Base-by-base conservation (phyloP, 2,329 filamentous ascomycete species). In the Pseudofabraea citricarpa region DNA sequence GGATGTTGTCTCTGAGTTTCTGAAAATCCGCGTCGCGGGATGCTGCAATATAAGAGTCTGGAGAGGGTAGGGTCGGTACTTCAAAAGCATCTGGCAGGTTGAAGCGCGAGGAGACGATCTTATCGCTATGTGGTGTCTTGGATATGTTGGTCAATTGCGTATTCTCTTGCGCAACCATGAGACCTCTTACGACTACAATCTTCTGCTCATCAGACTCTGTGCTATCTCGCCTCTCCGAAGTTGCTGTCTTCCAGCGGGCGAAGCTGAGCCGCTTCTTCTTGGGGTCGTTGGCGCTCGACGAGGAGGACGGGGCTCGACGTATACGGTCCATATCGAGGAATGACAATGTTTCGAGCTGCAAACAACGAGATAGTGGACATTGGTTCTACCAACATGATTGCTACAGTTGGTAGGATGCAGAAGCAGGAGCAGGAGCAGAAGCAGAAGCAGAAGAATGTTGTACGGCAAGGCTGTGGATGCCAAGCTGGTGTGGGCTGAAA, bases 1-100 rank as follows among this genome's bases (percentile, higher is more conserved):
- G 47, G 4, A 57, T 55, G 20, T 51, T 56, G 12, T 58, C 55
- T 18, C 51, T 54, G 4, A 64, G 52, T 36, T 59, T 55, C n/a
- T 50, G 45, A 43, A 51, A 57, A 31, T 57, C 59, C 7, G 46
- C 23, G 44, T 63, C 58, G 36, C 54, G 50, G 2, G 50, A 45
- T 6, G 54, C 48, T n/a, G 35, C 41, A 12, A 54, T 22, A 20
- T 48, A 54, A 7, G 49, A 47, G 31, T 58, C 55, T n/a, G 54
- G 54, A 4, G 54, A 59, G 8, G 50, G 49, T 3, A 52, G n/a
- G 46, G 23, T 27, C 19, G 19, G 42, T 9, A 40, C 31, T 45
- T 58, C 54, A 41, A 53, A 44, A 8, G 19, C 29, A 15, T 56
- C 53, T 31, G 50, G 48, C 4, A 49, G 36, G 18, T 39, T 19